A percentile compares a stretch with the other conserved stretches of the same genome.
Conservation (phyloP, 2,329 filamentous ascomycete genomes). For the Ceratocystis destructans region DNA sequence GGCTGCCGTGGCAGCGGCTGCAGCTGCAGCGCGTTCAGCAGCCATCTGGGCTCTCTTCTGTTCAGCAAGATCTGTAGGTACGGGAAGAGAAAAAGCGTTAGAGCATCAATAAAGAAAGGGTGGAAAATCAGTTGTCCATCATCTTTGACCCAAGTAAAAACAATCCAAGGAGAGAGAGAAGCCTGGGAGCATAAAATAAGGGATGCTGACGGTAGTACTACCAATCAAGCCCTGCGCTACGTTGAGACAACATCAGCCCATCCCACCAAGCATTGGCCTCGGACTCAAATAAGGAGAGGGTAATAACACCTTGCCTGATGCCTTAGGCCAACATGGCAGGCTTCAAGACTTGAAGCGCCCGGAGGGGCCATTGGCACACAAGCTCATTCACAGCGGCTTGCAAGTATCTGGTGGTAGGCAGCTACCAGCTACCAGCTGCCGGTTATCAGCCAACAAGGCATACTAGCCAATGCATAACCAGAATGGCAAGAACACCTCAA, state of each 20-base stretch:
- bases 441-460: neutral
- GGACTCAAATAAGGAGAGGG: neutral
- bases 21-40: conserved; percentile 14
- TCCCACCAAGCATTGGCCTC: neutral
- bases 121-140: neutral
- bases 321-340: neutral
- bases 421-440: too few species aligned
- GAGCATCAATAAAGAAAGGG: conserved; percentile 22
- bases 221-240: neutral
- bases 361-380: neutral
- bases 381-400: neutral
- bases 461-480: too few species aligned
- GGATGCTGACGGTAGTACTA: neutral
- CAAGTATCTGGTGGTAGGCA: neutral
- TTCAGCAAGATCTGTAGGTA: conserved; percentile 12
- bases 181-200: neutral
- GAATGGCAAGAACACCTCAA: too few species aligned
- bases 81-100: neutral
- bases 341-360: neutral
- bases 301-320: neutral
- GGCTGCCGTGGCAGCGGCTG: neutral
- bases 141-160: neutral
- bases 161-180: neutral
- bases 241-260: neutral
- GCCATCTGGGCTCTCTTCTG: conserved; percentile 15